These are phyloP conservation scores for Prunus campanulata DNA, from an alignment of 306 rosid species.

Conservation along the genomic window DNA sequence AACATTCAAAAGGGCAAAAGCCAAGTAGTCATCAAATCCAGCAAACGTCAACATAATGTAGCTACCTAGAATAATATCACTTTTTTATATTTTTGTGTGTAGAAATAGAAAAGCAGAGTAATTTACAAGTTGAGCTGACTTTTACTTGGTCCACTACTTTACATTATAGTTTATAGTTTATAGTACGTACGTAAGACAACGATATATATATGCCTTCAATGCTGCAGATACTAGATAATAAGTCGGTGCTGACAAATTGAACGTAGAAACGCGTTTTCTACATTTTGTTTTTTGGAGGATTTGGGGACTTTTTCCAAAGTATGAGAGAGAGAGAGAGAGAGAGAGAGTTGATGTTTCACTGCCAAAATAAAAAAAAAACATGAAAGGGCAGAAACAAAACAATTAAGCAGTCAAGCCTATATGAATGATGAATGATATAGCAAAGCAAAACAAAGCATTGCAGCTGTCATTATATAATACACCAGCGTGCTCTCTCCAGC, in stretches of 20 bases:
- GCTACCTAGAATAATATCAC: neutral
- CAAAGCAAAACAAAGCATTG: too few relatives aligned
- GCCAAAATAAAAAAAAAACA: neutral
- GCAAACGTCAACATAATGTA: constrained; percentile 10
- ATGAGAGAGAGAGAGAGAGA: neutral
- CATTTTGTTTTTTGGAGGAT: neutral
- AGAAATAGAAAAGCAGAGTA: neutral
- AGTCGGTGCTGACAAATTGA: constrained; percentile 22
- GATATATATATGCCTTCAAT: too few relatives aligned
- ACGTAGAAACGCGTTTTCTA: constrained; percentile 8
- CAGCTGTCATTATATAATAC: neutral
- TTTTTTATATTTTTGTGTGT: neutral
- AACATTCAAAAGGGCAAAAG: neutral
- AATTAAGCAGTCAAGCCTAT: neutral
- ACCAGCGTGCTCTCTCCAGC: constrained; percentile 21
- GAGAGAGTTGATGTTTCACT: neutral
- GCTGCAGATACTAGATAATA: neutral
- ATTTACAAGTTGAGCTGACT: neutral
- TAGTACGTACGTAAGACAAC: neutral
- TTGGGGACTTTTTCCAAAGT: neutral
- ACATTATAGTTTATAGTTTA: neutral
- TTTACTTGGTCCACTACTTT: neutral
- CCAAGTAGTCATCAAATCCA: neutral
- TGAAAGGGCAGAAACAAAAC: neutral
- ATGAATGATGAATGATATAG: too few relatives aligned